phyloP scores from a whole-genome alignment of 1,139 yeast species.

The Meyerozyma athensensis region DNA sequence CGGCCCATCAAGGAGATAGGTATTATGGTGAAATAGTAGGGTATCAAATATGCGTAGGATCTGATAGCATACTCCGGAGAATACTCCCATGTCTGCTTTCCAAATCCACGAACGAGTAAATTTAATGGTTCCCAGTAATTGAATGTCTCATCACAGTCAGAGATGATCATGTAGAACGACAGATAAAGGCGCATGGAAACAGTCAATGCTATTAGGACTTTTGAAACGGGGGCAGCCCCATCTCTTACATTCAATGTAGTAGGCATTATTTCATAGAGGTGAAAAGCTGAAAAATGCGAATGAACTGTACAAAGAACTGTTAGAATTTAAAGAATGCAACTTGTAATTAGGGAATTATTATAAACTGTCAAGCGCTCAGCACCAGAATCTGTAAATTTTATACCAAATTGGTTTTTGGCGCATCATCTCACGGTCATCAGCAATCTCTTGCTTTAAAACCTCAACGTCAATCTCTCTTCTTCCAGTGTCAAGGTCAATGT shows the following conservation, averaged over 20 bases:
- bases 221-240: constrained; percentile 7
- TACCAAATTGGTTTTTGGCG: constrained; percentile 25
- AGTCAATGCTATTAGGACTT: constrained; percentile 18
- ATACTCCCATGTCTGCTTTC: constrained; percentile 95
- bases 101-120: constrained; percentile 71
- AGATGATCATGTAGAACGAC: constrained; percentile 57
- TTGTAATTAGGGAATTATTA: too few species aligned
- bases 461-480: constrained; percentile 45
- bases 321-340: too few species aligned
- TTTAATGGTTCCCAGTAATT: constrained; percentile 95
- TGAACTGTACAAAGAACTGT: too few species aligned
- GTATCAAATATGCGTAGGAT: constrained; percentile 72
- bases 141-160: constrained; percentile 76
- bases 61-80: constrained; percentile 87
- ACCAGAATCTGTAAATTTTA: constrained; percentile 35
- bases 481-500: constrained; percentile 49
- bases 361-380: constrained; percentile 34
- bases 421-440: constrained; percentile 33
- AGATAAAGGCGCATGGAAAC: constrained; percentile 39
- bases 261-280: neutral
- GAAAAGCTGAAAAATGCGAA: too few species aligned
- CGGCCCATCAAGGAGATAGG: constrained; percentile 27
- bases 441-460: constrained; percentile 40
- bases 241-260: neutral
- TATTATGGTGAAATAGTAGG: constrained; percentile 38